Evolutionary conservation across 2,329 filamentous ascomycete species (phyloP).

Genomic region (Emergomyces africanus): DNA sequence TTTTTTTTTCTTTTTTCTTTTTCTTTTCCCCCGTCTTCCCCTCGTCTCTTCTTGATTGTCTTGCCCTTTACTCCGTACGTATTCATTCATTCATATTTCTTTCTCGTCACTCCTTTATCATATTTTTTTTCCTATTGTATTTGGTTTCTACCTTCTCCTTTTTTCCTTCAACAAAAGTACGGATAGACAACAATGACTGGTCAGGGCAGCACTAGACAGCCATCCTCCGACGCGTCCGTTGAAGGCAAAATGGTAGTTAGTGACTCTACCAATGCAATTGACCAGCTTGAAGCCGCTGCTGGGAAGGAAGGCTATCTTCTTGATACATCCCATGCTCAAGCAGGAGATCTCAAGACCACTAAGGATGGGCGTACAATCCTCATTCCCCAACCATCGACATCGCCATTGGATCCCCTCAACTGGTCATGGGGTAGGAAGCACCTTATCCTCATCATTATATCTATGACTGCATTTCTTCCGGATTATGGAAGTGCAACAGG

Average conservation of each 20-base stretch:
- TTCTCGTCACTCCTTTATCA: not conserved
- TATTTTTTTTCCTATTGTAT: not conserved
- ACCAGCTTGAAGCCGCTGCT: not conserved
- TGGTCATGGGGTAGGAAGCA: slow-evolving; percentile 24
- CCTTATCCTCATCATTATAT: slow-evolving; percentile 27
- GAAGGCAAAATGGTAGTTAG: not conserved
- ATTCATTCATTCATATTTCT: not conserved
- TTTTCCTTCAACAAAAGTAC: not conserved
- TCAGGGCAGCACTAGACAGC: not conserved
- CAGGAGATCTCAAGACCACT: slow-evolving; percentile 18
- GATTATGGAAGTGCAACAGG: slow-evolving; percentile 33
- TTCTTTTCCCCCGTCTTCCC: not conserved
- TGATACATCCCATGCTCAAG: slow-evolving; percentile 15
- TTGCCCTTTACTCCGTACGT: not conserved
- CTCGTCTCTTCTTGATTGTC: not conserved
- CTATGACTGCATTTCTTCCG: slow-evolving; percentile 25
- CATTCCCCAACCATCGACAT: slow-evolving; percentile 25
- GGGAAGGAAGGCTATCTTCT: slow-evolving; percentile 20
- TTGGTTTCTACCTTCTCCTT: not conserved
- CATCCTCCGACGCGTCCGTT: not conserved
- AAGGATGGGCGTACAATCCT: slow-evolving; percentile 24
- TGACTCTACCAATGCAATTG: not conserved
- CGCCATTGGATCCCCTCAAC: slow-evolving; percentile 27
- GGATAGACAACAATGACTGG: not conserved
- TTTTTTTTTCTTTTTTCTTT: not conserved